phyloP scores from a whole-genome alignment of 306 rosid species.

The Leucaena leucocephala region DNA sequence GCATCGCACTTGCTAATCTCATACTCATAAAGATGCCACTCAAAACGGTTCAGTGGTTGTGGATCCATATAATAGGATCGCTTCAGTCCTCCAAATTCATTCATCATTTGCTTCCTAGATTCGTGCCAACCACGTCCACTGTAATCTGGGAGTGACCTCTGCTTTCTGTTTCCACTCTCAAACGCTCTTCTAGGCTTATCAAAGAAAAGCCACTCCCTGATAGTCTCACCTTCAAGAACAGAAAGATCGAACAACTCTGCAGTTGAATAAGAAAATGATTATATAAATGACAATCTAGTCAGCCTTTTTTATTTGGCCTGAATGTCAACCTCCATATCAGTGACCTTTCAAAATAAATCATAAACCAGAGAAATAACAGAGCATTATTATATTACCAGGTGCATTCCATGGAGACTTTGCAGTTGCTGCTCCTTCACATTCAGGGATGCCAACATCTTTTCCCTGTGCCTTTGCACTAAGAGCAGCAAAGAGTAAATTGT shows the following conservation, averaged over 20 bases:
- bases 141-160: constrained; percentile 96
- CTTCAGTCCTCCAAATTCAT: constrained; percentile 91
- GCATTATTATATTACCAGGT: constrained; percentile 63
- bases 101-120: constrained; percentile 98
- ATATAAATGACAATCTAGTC: constrained; percentile 12
- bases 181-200: constrained; percentile 98
- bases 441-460: constrained; percentile 95
- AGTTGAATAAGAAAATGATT: constrained; percentile 35
- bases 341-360: constrained; percentile 12
- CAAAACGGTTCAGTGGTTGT: constrained; percentile 82
- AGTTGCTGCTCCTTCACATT: constrained; percentile 98
- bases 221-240: constrained; percentile 85
- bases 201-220: constrained; percentile 98
- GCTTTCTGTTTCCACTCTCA: constrained; percentile 99
- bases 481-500: constrained; percentile 83
- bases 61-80: constrained; percentile 99
- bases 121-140: constrained; percentile 99
- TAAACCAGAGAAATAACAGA: constrained; percentile 27
- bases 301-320: background rate
- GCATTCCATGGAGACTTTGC: constrained; percentile 99
- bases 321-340: constrained; percentile 11
- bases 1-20: constrained; percentile 94
- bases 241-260: constrained; percentile 92
- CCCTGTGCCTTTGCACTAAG: constrained; percentile 90
- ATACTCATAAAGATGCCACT: constrained; percentile 98